Evolutionary conservation across 345 rosid species (phyloP), one percentile per base, ranked within the genome.

Genomic region (Citrus reticulata): DNA sequence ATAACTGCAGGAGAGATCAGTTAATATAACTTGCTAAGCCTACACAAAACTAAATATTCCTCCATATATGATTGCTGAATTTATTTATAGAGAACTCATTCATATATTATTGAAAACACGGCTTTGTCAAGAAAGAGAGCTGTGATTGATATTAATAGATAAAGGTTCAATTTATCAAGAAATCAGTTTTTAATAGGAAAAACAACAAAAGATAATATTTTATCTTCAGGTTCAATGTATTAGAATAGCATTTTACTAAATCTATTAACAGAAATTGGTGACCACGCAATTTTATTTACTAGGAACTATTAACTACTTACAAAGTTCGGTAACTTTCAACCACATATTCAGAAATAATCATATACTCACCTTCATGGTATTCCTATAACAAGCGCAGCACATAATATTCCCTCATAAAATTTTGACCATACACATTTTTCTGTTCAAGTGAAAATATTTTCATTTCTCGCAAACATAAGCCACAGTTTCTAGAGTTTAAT

Each of bases 1-100:
- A 81, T 90, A 93, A 63, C 98, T 93, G 85, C 69, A 57, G 30
- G 61, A 76, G 77, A 54, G 63, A 7, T 67, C 72, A n/a, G 66
- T 54, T 77, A 30, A 46, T 49, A 66, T 20, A 59, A 37, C 3
- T 58, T 9, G 14, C 22, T 55, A 37, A n/a, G 68, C 68, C n/a
- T 8, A 40, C 61, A 77, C 39, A 34, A 49, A 67, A 67, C 17
- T 54, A 24, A 29, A 27, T 29, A 29, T 51, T 27, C 11, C 17
- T 22, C 25, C 37, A 16, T 35, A 9, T 46, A 35, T 16, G 54
- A 35, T 37, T 9, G 51, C 60, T 63, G 42, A 42, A 75, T 62
- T 25, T 42, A 62, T 62, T 27, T 51, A 42, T 54, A 72, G 20
- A 29, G 22, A 74, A 61, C 10, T 46, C 29, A 25, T 61, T 25